These are phyloP conservation scores for Durio zibethinus DNA, from an alignment of 345 rosid genomes.

Conservation along the genomic window DNA sequence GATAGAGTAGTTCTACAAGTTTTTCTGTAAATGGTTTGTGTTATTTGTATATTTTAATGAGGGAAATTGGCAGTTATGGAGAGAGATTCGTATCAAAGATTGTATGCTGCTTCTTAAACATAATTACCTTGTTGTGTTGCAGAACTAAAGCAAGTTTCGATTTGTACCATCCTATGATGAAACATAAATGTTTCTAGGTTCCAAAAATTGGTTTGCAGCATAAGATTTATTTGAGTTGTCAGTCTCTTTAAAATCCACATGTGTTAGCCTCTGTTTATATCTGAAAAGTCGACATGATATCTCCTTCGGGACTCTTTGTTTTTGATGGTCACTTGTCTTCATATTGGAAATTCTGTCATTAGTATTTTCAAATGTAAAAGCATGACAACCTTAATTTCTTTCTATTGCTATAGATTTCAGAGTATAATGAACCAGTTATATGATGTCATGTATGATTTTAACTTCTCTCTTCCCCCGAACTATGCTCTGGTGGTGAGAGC, in stretches of 20 bases:
- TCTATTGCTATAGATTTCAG: slow-evolving; percentile 39
- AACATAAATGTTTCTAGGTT: background rate
- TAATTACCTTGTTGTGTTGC: background rate
- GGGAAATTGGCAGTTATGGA: background rate
- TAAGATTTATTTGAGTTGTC: background rate
- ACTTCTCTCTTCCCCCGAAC: slow-evolving; percentile 89
- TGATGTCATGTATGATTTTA: slow-evolving; percentile 86
- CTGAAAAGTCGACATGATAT: background rate
- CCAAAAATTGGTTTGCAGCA: background rate
- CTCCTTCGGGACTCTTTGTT: background rate
- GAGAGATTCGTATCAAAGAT: background rate
- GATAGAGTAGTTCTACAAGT: background rate
- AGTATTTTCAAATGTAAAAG: background rate
- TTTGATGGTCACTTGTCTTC: background rate
- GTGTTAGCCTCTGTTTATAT: background rate
- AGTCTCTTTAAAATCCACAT: background rate
- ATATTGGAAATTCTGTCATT: background rate
- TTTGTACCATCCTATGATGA: background rate
- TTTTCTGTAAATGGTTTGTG: background rate
- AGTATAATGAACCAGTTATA: slow-evolving; percentile 80
- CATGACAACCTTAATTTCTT: background rate
- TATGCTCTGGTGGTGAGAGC: slow-evolving; percentile 94
- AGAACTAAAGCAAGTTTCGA: background rate
- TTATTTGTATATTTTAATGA: background rate
- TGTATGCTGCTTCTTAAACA: background rate